Percentiles rank a stretch among this genome's conserved stretches.
Conservation (phyloP, 805 yeast species). For the Candida sonorensis region DNA sequence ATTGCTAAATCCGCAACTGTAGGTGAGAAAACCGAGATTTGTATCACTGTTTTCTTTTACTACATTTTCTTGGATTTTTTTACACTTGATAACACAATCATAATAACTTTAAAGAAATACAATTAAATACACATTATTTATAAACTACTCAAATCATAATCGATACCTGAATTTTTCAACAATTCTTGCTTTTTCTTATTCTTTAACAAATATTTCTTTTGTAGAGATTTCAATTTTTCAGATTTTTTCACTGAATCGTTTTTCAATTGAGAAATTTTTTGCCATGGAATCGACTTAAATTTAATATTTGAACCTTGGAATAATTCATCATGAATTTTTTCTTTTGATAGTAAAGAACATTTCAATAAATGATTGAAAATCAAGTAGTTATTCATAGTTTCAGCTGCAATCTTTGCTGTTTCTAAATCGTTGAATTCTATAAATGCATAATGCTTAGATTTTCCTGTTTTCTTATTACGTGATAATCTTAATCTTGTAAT, state of each 20-base stretch:
- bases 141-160: slow-evolving; percentile 31
- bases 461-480: slow-evolving; percentile 85
- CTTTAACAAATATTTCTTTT: slow-evolving; percentile 36
- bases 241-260: slow-evolving; percentile 53
- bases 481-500: slow-evolving; percentile 74
- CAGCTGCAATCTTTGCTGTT: slow-evolving; percentile 85
- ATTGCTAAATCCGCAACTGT: too few relatives aligned
- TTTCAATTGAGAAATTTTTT: slow-evolving; percentile 42
- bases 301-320: slow-evolving; percentile 51
- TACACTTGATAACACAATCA: too few relatives aligned
- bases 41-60: too few relatives aligned
- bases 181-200: slow-evolving; percentile 39
- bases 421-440: slow-evolving; percentile 69
- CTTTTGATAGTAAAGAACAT: slow-evolving; percentile 47
- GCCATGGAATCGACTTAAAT: slow-evolving; percentile 56
- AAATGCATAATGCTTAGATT: slow-evolving; percentile 87
- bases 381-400: slow-evolving; percentile 92
- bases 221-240: slow-evolving; percentile 49
- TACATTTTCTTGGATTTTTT: too few relatives aligned
- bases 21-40: too few relatives aligned
- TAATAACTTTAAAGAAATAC: too few relatives aligned
- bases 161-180: slow-evolving; percentile 53
- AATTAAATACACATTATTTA: too few relatives aligned
- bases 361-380: slow-evolving; percentile 81
- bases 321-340: slow-evolving; percentile 48